These are phyloP conservation scores for Suhomyces guaymorum DNA, from an alignment of 1,139 yeast genomes.

Conservation along the genomic window DNA sequence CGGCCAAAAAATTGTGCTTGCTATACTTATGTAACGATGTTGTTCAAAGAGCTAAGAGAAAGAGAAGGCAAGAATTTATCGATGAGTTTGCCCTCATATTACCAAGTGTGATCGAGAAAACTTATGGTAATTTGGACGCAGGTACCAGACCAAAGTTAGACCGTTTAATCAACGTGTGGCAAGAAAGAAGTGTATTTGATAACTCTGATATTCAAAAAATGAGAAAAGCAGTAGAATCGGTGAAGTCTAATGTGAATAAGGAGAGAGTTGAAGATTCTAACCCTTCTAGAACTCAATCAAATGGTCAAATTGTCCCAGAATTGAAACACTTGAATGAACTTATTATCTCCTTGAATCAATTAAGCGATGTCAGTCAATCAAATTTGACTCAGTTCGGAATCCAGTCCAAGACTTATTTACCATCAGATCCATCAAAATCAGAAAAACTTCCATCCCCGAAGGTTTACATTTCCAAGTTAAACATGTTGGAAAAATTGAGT, in stretches of 20 bases:
- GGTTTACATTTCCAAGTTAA: conserved; percentile 48
- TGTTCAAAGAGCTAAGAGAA: conserved; percentile 76
- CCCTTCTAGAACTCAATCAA: neutral
- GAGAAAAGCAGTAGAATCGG: conserved; percentile 32
- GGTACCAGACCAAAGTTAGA: conserved; percentile 55
- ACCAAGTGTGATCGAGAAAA: conserved; percentile 35
- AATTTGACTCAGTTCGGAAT: conserved; percentile 46
- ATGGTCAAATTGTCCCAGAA: conserved; percentile 36
- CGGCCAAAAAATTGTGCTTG: conserved; percentile 54
- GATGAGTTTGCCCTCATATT: conserved; percentile 56
- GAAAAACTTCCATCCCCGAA: conserved; percentile 56
- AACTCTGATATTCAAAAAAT: conserved; percentile 45
- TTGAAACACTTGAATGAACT: conserved; percentile 37
- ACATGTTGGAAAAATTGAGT: conserved; percentile 45
- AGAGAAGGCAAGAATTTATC: conserved; percentile 60
- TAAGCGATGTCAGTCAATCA: conserved; percentile 35
- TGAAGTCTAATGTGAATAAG: conserved; percentile 2
- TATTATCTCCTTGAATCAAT: conserved; percentile 30
- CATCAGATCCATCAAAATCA: conserved; percentile 40
- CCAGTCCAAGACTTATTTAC: conserved; percentile 45
- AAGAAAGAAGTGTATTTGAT: conserved; percentile 61
- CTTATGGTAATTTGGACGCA: conserved; percentile 37
- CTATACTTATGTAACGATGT: conserved; percentile 82
- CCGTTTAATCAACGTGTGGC: conserved; percentile 75
- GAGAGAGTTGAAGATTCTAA: neutral